A percentile compares a stretch with the other conserved stretches of the same genome.
Evolutionary conservation across 2,329 filamentous ascomycete genomes (phyloP).

Genomic region (Alternaria tenuissima): DNA sequence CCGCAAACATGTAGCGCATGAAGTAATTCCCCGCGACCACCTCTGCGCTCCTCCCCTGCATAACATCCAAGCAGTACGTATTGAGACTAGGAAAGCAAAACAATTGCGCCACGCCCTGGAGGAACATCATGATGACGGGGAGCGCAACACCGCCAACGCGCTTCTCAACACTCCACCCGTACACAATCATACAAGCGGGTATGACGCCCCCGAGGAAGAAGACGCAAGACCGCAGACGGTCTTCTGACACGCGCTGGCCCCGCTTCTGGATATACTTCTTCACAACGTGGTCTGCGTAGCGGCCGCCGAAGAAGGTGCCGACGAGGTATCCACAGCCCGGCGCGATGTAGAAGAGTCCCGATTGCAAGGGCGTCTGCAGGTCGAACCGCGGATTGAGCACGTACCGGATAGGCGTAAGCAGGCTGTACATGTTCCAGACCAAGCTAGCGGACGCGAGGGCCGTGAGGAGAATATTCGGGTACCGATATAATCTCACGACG

Average conservation of each 20-base stretch:
- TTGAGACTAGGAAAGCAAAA: constrained; percentile 80
- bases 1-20: constrained; percentile 77
- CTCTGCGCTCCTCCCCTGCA: constrained; percentile 74
- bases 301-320: constrained; percentile 75
- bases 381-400: constrained; percentile 78
- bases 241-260: constrained; percentile 69
- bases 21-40: constrained; percentile 84
- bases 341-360: constrained; percentile 76
- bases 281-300: constrained; percentile 73
- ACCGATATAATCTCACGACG: constrained; percentile 69
- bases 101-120: constrained; percentile 76
- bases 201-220: constrained; percentile 66
- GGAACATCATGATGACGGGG: constrained; percentile 76
- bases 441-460: constrained; percentile 68
- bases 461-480: constrained; percentile 69
- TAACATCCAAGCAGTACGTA: constrained; percentile 84
- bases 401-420: constrained; percentile 75
- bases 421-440: constrained; percentile 79
- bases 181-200: constrained; percentile 71
- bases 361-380: constrained; percentile 70
- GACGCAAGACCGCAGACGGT: constrained; percentile 66
- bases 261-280: constrained; percentile 69
- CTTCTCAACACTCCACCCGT: constrained; percentile 70
- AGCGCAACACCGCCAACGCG: constrained; percentile 64
- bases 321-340: constrained; percentile 74